A percentile compares a stretch with the other conserved stretches of the same genome.
phyloP scores from a whole-genome alignment of 1,139 yeast species.

The Blastobotrys malaysiensis region DNA sequence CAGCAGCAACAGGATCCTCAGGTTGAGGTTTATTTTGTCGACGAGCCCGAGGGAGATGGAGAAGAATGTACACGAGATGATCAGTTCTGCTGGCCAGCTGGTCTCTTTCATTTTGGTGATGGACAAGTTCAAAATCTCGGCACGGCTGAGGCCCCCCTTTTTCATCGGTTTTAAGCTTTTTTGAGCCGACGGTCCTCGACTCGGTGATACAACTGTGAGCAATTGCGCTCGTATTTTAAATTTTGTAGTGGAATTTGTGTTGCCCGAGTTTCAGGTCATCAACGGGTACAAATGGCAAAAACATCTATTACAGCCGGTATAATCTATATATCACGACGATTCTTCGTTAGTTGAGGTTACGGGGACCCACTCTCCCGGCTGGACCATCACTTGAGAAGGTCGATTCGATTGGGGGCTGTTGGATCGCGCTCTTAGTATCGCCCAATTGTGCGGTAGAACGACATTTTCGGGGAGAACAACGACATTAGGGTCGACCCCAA shows the following conservation, averaged over 20 bases:
- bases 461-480: background rate
- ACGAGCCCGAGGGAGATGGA: constrained; percentile 7
- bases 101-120: constrained; percentile 10
- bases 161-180: background rate
- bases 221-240: no score
- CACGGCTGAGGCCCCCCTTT: background rate
- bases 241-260: background rate
- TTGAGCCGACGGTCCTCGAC: no score
- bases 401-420: background rate
- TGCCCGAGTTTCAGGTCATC: background rate
- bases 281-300: no score
- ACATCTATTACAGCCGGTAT: background rate
- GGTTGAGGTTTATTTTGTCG: constrained; percentile 15
- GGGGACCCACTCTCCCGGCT: background rate
- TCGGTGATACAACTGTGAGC: background rate
- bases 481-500: background rate
- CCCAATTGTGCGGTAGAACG: background rate
- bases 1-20: constrained; percentile 18
- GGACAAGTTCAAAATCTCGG: background rate
- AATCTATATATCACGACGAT: background rate
- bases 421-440: background rate
- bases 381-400: background rate
- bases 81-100: constrained; percentile 15
- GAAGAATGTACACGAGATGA: constrained; percentile 10
- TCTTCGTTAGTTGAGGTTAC: background rate